These are phyloP conservation scores for Aureobasidium sp. DNA, from an alignment of 2,329 filamentous ascomycete species.

Conservation along the genomic window DNA sequence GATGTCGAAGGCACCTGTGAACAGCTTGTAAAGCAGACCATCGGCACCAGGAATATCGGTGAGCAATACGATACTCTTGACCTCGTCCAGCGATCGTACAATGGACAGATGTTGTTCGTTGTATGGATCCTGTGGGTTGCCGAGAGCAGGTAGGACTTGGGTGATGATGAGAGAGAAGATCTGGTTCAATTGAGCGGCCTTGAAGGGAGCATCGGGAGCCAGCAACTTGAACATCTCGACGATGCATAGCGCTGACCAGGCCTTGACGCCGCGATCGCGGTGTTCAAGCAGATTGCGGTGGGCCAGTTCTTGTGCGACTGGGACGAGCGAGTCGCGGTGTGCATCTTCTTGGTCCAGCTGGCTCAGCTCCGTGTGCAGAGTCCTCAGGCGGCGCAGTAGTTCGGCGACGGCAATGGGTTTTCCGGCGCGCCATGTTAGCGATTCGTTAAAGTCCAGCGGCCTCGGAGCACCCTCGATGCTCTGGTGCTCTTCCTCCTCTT, in stretches of 20 bases:
- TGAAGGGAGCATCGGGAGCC: conserved; percentile 92
- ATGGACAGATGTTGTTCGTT: conserved; percentile 91
- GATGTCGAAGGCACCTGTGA: conserved; percentile 85
- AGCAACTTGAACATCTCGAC: conserved; percentile 90
- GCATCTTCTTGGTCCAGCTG: conserved; percentile 81
- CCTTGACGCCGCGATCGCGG: conserved; percentile 88
- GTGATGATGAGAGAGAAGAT: conserved; percentile 86
- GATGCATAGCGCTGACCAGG: conserved; percentile 79
- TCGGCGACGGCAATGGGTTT: conserved; percentile 79
- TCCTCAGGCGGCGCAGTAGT: conserved; percentile 70
- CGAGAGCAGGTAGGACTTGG: conserved; percentile 73
- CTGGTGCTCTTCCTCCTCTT: conserved; percentile 18
- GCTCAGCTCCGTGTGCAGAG: conserved; percentile 71
- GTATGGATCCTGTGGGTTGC: conserved; percentile 81
- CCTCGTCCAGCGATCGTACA: conserved; percentile 76
- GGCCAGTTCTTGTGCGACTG: conserved; percentile 77
- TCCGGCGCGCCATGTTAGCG: conserved; percentile 84
- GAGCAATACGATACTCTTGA: conserved; percentile 89
- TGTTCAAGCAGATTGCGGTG: conserved; percentile 75
- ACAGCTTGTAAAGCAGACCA: conserved; percentile 68
- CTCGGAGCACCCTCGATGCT: conserved; percentile 8
- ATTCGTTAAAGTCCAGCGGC: conserved; percentile 67
- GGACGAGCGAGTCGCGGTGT: conserved; percentile 69
- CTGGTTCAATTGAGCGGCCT: conserved; percentile 82
- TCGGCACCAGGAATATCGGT: conserved; percentile 80